A percentile compares a stretch with the other conserved stretches of the same genome.
Evolutionary conservation across 2,329 filamentous ascomycete genomes (phyloP).

Genomic region (Bipolaris cookei): DNA sequence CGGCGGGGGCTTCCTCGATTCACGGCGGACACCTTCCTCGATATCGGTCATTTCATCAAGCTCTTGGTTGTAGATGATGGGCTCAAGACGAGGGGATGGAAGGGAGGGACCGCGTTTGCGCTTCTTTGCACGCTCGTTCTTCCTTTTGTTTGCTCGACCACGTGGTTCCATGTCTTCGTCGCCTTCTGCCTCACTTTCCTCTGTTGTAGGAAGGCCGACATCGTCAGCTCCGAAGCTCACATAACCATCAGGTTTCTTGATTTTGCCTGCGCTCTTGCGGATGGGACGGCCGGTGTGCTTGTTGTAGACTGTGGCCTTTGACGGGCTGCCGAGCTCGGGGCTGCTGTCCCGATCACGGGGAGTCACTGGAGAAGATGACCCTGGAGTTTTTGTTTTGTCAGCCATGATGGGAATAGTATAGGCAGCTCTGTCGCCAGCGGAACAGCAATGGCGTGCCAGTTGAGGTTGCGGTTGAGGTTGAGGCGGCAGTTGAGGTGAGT

Average conservation of each 20-base stretch:
- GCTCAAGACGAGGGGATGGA: conserved; percentile 43
- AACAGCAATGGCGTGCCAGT: conserved; percentile 10
- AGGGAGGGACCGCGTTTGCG: conserved; percentile 47
- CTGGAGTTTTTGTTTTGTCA: not conserved
- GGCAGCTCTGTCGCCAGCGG: no score
- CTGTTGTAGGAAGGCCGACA: conserved; percentile 31
- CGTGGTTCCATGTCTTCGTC: conserved; percentile 33
- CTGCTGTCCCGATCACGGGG: conserved; percentile 19
- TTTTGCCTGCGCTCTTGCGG: conserved; percentile 49
- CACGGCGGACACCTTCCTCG: conserved; percentile 29
- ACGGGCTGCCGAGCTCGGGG: conserved; percentile 40
- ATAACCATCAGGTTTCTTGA: conserved; percentile 45
- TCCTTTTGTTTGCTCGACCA: conserved; percentile 21
- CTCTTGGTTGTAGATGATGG: conserved; percentile 40
- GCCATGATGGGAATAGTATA: conserved; percentile 7
- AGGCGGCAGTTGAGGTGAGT: conserved; percentile 4
- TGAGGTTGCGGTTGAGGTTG: conserved; percentile 13
- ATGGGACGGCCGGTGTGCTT: conserved; percentile 52
- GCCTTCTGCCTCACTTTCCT: conserved; percentile 28
- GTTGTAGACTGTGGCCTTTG: conserved; percentile 45
- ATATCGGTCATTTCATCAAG: conserved; percentile 39
- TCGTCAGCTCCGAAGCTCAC: conserved; percentile 50
- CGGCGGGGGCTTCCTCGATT: conserved; percentile 28
- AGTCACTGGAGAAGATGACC: conserved; percentile 4
- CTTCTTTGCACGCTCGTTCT: conserved; percentile 43